Evolutionary conservation across 139 green algal species (phyloP), one percentile per base, ranked within the genome.

Genomic region (Micractinium conductrix): DNA sequence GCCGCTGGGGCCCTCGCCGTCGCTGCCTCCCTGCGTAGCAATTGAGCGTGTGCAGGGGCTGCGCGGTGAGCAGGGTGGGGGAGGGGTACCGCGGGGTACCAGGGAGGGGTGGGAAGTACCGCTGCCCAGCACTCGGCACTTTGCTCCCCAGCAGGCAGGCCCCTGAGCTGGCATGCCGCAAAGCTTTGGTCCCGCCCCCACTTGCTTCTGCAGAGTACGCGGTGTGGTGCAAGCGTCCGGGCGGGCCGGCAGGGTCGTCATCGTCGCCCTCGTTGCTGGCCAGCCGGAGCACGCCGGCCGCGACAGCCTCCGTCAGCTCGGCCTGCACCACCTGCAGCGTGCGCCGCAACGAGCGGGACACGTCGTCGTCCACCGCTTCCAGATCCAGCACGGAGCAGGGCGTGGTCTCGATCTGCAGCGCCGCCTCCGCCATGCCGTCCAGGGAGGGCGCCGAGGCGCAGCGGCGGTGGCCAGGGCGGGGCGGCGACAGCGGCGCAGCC

Each of bases 351-450:
- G 38, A 55, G 21, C 43, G 33, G 0, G 58, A 65, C 38, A 82
- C 76, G 2, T 82, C 76, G 28, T 82, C 76, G 3, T 82, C 40
- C 38, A 82, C 28, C 21, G 53, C 53, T 1, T 72, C 42, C 1
- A 55, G 55, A 26, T 82, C 35, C 38, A 82, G 76, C 58, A 82
- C 76, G 76, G 37, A 58, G 76, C 76, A 82, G 28, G 76, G 76
- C 2, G 76, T 82, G 37, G 76, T 72, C 58, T 82, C 76, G 38
- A 82, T 38, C 26, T 30, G 28, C 76, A 82, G 58, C 58, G 58
- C 76, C 10, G 62, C 43, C 10, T 82, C 76, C 24, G 58, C 62
- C 55, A 82, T 40, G 37, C 37, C 58, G 17, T 84, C 79, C 4
- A 84, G 79, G 42, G 63, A 48, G 22, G 58, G 75, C 75, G 62